Evolutionary conservation across 305 asterid species (phyloP), one percentile per base, ranked within the genome.

Genomic region (Withania somnifera): DNA sequence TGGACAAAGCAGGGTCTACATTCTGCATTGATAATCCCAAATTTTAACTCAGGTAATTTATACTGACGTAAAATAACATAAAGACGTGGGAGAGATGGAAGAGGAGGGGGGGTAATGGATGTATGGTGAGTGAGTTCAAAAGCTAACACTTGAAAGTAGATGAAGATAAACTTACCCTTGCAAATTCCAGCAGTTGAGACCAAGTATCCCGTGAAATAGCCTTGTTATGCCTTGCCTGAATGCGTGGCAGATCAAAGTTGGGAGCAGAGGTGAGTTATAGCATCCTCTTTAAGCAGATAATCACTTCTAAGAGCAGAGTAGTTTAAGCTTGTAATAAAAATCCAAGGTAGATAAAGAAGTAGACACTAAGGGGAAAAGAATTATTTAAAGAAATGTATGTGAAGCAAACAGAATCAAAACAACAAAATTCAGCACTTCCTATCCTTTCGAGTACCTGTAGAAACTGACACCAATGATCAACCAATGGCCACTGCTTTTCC

Each of bases 141-240:
- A 75, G 80, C 45, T 26, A 75, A 26, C 26, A 50, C 45, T 26
- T 17, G 26, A 75, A 15, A 22, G 52, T 36, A 22, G 64, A 50
- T 63, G 60, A 66, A 13, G 30, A 56, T 60, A 1, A 1, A 80
- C 79, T 87, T 94, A 96, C 99, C 97, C 94, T 91, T 11, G 97
- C 97, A 89, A 96, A 96, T 87, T 96, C 99, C 86, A 94, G 90
- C 22, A 96, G 95, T 83, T 96, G 99, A 82, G 99, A 86, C 99
- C 99, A 94, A 83, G 99, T 96, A 85, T 96, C 99, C 64, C 98
- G 94, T 64, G 99, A 96, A 84, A 96, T 94, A 26, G 99, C 99
- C 88, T 96, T 96, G 87, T 94, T 96, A 84, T 96, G 99, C 75
- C 93, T 91, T 66, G 94, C 98, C 99, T 95, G 92, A 77, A 86